Conservation (phyloP, 495 filamentous ascomycete species). For the Aspergillus sclerotiicarbonarius region DNA sequence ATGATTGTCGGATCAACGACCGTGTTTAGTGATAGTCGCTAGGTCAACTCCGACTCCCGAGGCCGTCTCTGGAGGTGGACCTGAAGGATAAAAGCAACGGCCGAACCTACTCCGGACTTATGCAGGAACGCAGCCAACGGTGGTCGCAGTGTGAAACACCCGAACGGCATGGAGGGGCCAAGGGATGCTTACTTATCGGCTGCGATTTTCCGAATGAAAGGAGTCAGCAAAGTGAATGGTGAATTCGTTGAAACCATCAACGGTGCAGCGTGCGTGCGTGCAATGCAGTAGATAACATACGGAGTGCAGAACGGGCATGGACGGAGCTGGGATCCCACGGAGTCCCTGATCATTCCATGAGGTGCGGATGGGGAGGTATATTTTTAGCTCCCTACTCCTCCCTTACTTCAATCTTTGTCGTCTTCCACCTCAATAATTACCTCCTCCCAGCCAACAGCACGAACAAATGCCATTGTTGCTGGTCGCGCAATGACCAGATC, state of each 20-base stretch:
- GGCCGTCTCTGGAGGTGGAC: neutral
- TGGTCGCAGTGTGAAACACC: conserved; percentile 6
- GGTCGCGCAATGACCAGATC: neutral
- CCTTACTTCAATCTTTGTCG: too few species aligned
- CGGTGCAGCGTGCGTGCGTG: too few species aligned
- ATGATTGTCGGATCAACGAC: neutral
- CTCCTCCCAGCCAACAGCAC: neutral
- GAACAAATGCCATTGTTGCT: neutral
- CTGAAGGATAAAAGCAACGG: neutral
- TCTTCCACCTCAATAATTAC: neutral
- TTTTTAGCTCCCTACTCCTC: neutral
- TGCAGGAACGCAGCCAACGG: conserved; percentile 8
- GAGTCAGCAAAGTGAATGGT: neutral
- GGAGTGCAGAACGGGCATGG: too few species aligned
- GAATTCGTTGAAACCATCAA: neutral
- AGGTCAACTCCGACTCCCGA: neutral
- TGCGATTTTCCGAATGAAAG: neutral
- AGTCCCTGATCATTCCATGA: neutral
- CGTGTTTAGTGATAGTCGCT: neutral
- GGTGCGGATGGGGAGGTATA: neutral
- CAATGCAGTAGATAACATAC: too few species aligned
- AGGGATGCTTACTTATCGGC: neutral
- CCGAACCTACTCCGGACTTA: conserved; percentile 1
- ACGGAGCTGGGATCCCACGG: neutral
- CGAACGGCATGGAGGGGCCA: conserved; percentile 6